These are phyloP conservation scores for Aspergillus caelatus DNA, from an alignment of 2,329 filamentous ascomycete species.

Conservation along the genomic window DNA sequence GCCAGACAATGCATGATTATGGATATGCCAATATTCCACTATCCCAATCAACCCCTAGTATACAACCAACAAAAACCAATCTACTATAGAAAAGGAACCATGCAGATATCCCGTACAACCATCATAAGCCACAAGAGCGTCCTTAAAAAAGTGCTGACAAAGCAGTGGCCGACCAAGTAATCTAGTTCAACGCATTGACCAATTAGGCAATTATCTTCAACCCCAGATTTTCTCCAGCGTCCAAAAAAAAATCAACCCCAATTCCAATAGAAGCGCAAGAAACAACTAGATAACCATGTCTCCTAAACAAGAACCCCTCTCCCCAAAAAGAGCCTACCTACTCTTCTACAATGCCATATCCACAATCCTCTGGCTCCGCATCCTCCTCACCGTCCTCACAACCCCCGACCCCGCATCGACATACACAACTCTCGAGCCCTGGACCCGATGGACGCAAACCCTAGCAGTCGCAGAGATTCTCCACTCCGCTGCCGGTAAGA, in stretches of 20 bases:
- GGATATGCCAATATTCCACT: not conserved
- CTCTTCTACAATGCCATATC: slow-evolving; percentile 28
- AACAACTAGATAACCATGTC: not conserved
- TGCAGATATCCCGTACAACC: too few relatives aligned
- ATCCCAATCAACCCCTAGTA: not conserved
- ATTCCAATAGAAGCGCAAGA: not conserved
- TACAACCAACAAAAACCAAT: too few relatives aligned
- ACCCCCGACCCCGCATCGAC: slow-evolving; percentile 10
- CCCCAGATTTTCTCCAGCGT: not conserved
- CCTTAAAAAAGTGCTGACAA: not conserved
- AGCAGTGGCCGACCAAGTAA: not conserved
- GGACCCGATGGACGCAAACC: slow-evolving; percentile 29
- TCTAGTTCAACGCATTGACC: not conserved
- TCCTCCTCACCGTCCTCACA: slow-evolving; percentile 22
- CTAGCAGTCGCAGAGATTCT: slow-evolving; percentile 29
- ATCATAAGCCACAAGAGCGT: too few relatives aligned
- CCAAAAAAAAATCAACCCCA: not conserved
- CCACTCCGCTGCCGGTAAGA: slow-evolving; percentile 28
- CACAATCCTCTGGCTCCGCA: slow-evolving; percentile 28
- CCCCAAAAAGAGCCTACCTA: slow-evolving; percentile 23
- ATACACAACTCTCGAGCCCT: slow-evolving; percentile 29
- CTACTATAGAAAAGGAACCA: too few relatives aligned
- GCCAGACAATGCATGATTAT: not conserved
- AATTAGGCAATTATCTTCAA: not conserved
- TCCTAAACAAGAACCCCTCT: not conserved